Conservation (phyloP, 306 rosid genomes). For the Cicer yamashitae region DNA sequence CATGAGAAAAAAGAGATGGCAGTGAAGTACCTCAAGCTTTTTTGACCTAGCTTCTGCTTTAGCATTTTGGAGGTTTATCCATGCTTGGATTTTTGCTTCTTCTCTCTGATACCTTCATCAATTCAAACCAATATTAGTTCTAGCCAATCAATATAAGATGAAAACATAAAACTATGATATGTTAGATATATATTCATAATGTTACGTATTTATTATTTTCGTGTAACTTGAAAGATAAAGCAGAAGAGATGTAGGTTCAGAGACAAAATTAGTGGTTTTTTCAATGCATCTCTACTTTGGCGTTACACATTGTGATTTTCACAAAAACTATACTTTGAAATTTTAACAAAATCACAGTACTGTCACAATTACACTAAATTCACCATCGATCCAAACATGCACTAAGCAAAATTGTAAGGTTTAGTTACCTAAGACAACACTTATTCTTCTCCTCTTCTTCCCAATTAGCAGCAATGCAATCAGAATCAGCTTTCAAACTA, state of each 20-base stretch:
- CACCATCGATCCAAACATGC: too few species aligned
- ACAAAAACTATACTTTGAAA: too few species aligned
- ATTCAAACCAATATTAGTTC: slow-evolving; percentile 32
- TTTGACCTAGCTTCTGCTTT: slow-evolving; percentile 97
- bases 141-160: slow-evolving; percentile 4
- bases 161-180: slow-evolving; percentile 6
- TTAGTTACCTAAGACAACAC: slow-evolving; percentile 77
- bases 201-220: not conserved
- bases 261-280: not conserved
- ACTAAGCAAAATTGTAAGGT: not conserved
- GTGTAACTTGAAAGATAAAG: too few species aligned
- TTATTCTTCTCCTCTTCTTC: slow-evolving; percentile 87
- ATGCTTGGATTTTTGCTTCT: slow-evolving; percentile 96
- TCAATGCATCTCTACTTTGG: too few species aligned
- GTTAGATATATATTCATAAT: not conserved
- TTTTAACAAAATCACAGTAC: too few species aligned
- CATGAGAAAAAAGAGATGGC: slow-evolving; percentile 27
- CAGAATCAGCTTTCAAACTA: slow-evolving; percentile 63
- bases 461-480: slow-evolving; percentile 77
- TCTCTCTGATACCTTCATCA: slow-evolving; percentile 87
- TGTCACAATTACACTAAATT: too few species aligned
- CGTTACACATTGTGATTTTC: too few species aligned
- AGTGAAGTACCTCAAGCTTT: slow-evolving; percentile 86
- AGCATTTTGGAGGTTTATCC: slow-evolving; percentile 96
- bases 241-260: not conserved